Evolutionary conservation across 495 filamentous ascomycete species (phyloP), one percentile per base, ranked within the genome.

Genomic region (Arthonia radiata): DNA sequence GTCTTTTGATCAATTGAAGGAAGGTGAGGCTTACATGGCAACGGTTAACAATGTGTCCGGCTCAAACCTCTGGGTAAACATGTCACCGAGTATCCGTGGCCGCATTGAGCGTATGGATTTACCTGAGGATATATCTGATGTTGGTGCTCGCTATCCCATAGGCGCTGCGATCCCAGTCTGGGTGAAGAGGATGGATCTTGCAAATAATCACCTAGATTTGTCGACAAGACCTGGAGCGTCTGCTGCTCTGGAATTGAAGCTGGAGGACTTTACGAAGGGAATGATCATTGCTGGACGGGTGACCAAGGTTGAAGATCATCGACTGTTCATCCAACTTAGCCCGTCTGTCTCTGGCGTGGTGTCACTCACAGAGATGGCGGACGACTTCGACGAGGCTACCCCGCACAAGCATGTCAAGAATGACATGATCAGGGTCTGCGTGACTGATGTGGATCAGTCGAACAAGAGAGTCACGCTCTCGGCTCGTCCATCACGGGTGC

Each of bases 41-140:
- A 93, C 82, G 41, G 60, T 97, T 42, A 97, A 94, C 51, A 92
- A 91, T 35, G 48, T 82, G 28, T 56, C 63, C 9, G 58, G 72
- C 18, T 63, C 71, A 28, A 74, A 62, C 35, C 52, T 86, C 13
- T 94, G 82, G 83, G 67, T 83, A 25, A 92, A 75, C 40, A 46
- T 94, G 15, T 75, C 82, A 3, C 81, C 86, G n/a, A 81, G 72
- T 35, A 69, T 97, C 15, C 69, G 80, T 10, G 86, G 86, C 31
- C 59, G 80, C 27, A 62, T 97, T 25, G 64, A 60, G 21, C 56
- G 67, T 26, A 62, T 86, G 41, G 79, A 93, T 49, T 61, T 89
- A 12, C 74, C 77, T 0, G 78, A 92, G 33, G 78, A 93, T 40
- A 46, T 89, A 12, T 71, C 76, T 5, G 61, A 90, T 39, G 47